phyloP scores from a whole-genome alignment of 768 basidiomycete genomes.

The Leccinum fibrillosum region DNA sequence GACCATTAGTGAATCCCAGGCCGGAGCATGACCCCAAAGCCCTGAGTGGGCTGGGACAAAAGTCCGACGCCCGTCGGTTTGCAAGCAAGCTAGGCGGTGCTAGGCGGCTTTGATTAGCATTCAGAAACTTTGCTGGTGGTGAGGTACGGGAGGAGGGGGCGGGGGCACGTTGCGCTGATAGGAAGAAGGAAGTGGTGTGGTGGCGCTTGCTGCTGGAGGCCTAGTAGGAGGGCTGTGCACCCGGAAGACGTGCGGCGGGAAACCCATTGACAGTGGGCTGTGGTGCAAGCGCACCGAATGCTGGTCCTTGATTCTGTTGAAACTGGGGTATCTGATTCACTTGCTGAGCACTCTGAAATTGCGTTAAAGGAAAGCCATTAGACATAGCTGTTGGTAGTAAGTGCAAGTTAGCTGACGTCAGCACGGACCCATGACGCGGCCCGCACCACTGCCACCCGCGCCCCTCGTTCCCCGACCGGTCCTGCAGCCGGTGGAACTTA shows the following conservation, averaged over 20 bases:
- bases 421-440: too few relatives aligned
- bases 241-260: conserved; percentile 28
- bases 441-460: too few relatives aligned
- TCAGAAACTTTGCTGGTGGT: conserved; percentile 52
- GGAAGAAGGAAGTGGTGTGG: conserved; percentile 29
- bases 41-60: conserved; percentile 29
- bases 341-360: conserved; percentile 37
- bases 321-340: conserved; percentile 33
- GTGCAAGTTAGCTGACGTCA: too few relatives aligned
- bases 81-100: conserved; percentile 1
- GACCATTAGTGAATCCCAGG: conserved; percentile 85
- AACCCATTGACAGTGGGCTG: conserved; percentile 52
- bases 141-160: conserved; percentile 33
- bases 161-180: conserved; percentile 50
- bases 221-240: neutral
- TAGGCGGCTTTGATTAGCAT: conserved; percentile 48
- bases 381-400: too few relatives aligned
- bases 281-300: conserved; percentile 42
- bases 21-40: conserved; percentile 44
- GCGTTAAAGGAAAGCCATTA: conserved; percentile 46
- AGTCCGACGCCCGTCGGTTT: conserved; percentile 25
- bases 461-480: neutral
- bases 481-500: conserved; percentile 5
- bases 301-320: conserved; percentile 39
- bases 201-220: too few relatives aligned